Conservation (phyloP, 345 rosid genomes). For the Gossypioides kirkii region DNA sequence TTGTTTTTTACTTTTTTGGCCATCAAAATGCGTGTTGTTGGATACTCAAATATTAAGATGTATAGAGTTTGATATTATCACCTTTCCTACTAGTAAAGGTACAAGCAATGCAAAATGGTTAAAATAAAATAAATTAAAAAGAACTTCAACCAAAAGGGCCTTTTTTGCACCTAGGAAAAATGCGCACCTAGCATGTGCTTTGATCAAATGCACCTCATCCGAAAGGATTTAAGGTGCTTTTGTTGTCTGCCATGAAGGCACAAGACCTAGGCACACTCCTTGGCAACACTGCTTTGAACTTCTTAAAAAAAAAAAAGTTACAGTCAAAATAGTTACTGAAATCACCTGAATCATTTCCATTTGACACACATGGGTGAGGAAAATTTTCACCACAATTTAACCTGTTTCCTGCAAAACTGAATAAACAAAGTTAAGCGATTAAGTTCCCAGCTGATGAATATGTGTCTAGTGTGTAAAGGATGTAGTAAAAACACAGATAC, state of each 20-base stretch:
- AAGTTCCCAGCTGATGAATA: conserved; percentile 2
- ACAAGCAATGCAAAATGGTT: background rate
- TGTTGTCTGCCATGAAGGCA: background rate
- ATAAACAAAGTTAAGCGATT: conserved; percentile 20
- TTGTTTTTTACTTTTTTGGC: too few relatives aligned
- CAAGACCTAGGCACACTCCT: background rate
- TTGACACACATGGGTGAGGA: conserved; percentile 53
- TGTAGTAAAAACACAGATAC: conserved; percentile 1
- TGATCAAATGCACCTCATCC: background rate
- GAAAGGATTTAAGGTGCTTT: background rate
- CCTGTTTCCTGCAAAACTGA: conserved; percentile 74
- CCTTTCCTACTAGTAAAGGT: background rate
- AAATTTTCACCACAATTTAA: conserved; percentile 54
- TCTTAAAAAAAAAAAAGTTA: conserved; percentile 3
- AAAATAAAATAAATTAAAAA: background rate
- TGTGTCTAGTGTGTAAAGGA: background rate
- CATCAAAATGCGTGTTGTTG: background rate
- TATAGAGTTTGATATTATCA: background rate
- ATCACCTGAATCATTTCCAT: conserved; percentile 50
- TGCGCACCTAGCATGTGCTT: background rate
- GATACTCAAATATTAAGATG: background rate
- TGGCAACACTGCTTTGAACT: background rate
- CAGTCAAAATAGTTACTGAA: conserved; percentile 10
- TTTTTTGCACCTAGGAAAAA: background rate
- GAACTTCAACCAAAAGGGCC: background rate